Evolutionary conservation across 192 early-diverging fungal species (phyloP).

Genomic region (Physocladia obscura): DNA sequence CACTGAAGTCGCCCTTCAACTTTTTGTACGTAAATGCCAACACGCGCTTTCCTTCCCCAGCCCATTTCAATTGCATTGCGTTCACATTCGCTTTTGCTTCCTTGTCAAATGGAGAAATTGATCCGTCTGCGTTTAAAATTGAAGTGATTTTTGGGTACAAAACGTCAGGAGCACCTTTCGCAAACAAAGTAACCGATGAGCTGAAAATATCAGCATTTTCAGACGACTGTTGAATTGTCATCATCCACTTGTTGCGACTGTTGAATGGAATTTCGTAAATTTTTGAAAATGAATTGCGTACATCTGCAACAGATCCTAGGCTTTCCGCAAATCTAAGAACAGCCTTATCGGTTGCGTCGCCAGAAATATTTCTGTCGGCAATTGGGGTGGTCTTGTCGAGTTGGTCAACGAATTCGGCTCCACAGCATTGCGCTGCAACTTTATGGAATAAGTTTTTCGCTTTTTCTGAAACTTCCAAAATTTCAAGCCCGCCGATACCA

Average conservation of each 20-base stretch:
- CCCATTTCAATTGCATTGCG: conserved; percentile 55
- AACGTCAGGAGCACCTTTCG: conserved; percentile 82
- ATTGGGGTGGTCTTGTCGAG: conserved; percentile 14
- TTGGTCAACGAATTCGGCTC: conserved; percentile 61
- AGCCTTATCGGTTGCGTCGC: conserved; percentile 44
- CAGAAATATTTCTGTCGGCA: conserved; percentile 55
- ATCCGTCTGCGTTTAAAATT: conserved; percentile 61
- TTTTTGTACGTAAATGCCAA: conserved; percentile 71
- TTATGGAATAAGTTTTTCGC: conserved; percentile 13
- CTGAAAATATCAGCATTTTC: neutral
- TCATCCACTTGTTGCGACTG: conserved; percentile 85
- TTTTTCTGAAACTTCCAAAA: neutral
- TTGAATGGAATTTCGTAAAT: conserved; percentile 93
- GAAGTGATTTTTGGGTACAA: conserved; percentile 64
- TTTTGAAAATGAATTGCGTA: conserved; percentile 46
- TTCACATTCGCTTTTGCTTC: conserved; percentile 55
- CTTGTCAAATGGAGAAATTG: conserved; percentile 33
- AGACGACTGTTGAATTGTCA: conserved; percentile 60
- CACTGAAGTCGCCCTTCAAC: neutral
- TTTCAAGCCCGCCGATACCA: neutral
- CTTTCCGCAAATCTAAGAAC: conserved; percentile 34
- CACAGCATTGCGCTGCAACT: conserved; percentile 59
- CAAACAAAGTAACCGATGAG: conserved; percentile 45
- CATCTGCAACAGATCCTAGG: conserved; percentile 33
- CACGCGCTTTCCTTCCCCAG: conserved; percentile 81